Percentiles rank a stretch among this genome's conserved stretches.
Conservation (phyloP, 2,329 filamentous ascomycete species). For the Curvularia lunata region DNA sequence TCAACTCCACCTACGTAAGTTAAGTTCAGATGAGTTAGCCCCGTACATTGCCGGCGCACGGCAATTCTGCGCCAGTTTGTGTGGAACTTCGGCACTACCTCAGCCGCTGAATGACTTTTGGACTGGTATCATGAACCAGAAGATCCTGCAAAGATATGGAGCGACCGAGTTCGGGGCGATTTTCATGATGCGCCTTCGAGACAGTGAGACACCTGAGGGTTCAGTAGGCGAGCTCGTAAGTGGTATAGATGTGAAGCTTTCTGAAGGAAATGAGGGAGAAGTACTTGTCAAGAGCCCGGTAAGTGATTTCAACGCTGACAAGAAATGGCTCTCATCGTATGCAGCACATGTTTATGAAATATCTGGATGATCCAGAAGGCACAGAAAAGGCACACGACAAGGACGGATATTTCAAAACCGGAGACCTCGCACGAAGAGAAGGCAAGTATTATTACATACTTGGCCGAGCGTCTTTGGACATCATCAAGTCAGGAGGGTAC, state of each 20-base stretch:
- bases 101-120: slow-evolving; percentile 60
- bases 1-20: slow-evolving; percentile 43
- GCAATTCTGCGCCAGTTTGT: slow-evolving; percentile 52
- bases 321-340: slow-evolving; percentile 1
- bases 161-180: slow-evolving; percentile 55
- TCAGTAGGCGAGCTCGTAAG: slow-evolving; percentile 48
- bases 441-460: slow-evolving; percentile 60
- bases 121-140: slow-evolving; percentile 52
- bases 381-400: slow-evolving; percentile 55
- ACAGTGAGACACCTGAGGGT: slow-evolving; percentile 36
- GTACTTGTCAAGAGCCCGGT: slow-evolving; percentile 51
- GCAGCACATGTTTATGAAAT: slow-evolving; percentile 52
- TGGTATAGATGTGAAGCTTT: slow-evolving; percentile 52
- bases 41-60: slow-evolving; percentile 54
- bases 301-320: background rate
- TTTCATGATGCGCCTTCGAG: slow-evolving; percentile 50
- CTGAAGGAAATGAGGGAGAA: slow-evolving; percentile 57
- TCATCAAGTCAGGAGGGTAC: slow-evolving; percentile 64
- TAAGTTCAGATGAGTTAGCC: slow-evolving; percentile 36
- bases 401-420: slow-evolving; percentile 59
- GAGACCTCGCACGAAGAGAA: slow-evolving; percentile 51
- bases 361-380: slow-evolving; percentile 51
- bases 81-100: slow-evolving; percentile 58
- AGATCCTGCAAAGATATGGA: slow-evolving; percentile 54
- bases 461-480: slow-evolving; percentile 59